Conservation (phyloP, 805 yeast species). For the Candida golubevii region DNA sequence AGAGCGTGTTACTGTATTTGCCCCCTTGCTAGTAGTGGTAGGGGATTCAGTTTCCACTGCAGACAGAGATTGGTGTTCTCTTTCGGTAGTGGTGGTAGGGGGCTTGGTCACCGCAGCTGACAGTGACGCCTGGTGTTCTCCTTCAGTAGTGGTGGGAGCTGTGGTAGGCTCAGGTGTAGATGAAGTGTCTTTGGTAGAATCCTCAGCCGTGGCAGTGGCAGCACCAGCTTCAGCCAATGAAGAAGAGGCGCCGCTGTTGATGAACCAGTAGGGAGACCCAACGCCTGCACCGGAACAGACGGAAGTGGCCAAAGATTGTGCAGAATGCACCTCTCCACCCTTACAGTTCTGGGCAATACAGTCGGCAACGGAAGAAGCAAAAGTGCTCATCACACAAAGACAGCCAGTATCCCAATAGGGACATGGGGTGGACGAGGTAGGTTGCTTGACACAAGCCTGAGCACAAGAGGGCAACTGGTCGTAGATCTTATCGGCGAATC, state of each 20-base stretch:
- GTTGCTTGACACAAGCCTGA: constrained; percentile 27
- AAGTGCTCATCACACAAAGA: constrained; percentile 39
- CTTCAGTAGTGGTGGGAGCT: constrained; percentile 4
- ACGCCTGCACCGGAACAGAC: constrained; percentile 35
- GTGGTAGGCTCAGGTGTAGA: constrained; percentile 1
- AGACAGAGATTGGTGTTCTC: background rate
- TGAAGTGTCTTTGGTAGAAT: constrained; percentile 1
- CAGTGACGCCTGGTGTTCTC: constrained; percentile 3
- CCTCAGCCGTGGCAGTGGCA: constrained; percentile 10
- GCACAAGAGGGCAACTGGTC: constrained; percentile 35
- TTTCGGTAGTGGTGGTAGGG: background rate
- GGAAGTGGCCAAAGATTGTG: constrained; percentile 29
- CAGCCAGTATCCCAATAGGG: constrained; percentile 47
- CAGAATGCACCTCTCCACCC: constrained; percentile 28
- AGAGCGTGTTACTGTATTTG: background rate
- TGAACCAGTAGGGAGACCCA: constrained; percentile 31
- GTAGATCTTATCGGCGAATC: constrained; percentile 38
- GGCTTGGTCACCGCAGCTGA: constrained; percentile 7
- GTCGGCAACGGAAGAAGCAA: constrained; percentile 30
- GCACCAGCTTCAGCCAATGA: constrained; percentile 25
- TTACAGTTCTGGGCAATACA: constrained; percentile 26
- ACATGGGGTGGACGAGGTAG: constrained; percentile 37
- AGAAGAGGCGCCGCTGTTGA: constrained; percentile 23
- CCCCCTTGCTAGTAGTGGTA: constrained; percentile 6
- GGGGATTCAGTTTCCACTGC: constrained; percentile 6